Base-by-base conservation (phyloP, 805 yeast genomes). In the Saccharomycopsis sp. region DNA sequence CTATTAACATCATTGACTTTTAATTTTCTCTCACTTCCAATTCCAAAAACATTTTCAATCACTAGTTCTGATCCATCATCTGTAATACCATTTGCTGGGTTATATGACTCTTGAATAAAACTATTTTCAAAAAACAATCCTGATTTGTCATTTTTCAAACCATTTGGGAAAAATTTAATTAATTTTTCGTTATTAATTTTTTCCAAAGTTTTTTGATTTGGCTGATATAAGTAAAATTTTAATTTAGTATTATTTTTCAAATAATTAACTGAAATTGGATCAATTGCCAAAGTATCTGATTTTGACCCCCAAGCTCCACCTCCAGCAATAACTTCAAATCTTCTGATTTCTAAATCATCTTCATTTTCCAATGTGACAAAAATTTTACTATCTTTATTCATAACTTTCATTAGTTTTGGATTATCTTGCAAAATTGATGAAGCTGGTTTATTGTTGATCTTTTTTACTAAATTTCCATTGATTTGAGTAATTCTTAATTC, bases 291-390 rank as follows among this genome's bases (percentile, higher is more conserved):
- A 17, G 64, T 61, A 41, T 59, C 60, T 3, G 71, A 69, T 47
- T 67, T 67, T 31, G 64, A 59, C 2, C 73, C 73, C 72, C 72
- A 67, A 4, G 67, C 69, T 2, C 73, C 73, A 2, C 73, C 73
- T 5, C 73, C 73, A 9, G 72, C 73, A 31, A 65, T 61, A n/a
- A 67, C 67, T 49, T 67, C 63, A 49, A 53, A 64, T 37, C 58
- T 51, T 39, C 47, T 45, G 3, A 18, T 30, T 18, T 34, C 33
- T 3, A 8, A 28, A 10, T 30, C 15, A 3, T 26, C 37, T 19
- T 36, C 27, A 5, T 34, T 31, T 27, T 37, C 29, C 3, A 45
- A 6, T 1, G 27, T 27, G 8, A 40, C 49, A 28, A 17, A 45
- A 25, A 45, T 28, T 27, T 27, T 36, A n/a, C 36, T 32, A 13